A percentile compares a stretch with the other conserved stretches of the same genome.
These are phyloP conservation scores for Neurospora sp. DNA, from an alignment of 495 filamentous ascomycete genomes.

Conservation along the genomic window DNA sequence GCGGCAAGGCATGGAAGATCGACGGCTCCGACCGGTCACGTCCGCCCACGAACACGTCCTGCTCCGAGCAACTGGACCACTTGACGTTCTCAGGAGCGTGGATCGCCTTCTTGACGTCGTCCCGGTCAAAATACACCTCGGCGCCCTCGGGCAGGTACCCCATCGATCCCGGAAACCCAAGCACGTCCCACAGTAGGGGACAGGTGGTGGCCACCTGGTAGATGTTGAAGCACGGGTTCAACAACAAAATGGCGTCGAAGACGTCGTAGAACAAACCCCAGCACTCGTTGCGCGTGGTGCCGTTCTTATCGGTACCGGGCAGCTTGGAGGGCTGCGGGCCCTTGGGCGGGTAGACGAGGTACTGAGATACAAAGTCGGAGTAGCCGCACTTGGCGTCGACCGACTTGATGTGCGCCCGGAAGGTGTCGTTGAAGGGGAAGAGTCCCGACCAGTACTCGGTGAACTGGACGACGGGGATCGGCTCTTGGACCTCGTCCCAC, in stretches of 20 bases:
- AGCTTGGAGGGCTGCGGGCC: conserved; percentile 40
- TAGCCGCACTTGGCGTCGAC: conserved; percentile 54
- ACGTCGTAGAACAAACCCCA: conserved; percentile 44
- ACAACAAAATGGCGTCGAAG: conserved; percentile 36
- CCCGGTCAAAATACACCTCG: conserved; percentile 65
- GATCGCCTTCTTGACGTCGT: conserved; percentile 65
- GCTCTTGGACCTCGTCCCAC: conserved; percentile 34
- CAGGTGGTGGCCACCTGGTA: conserved; percentile 70
- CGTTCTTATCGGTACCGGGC: conserved; percentile 10
- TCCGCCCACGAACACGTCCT: conserved; percentile 45
- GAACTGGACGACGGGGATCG: conserved; percentile 50
- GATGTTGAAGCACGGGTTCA: conserved; percentile 76
- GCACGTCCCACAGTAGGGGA: conserved; percentile 60
- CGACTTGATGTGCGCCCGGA: conserved; percentile 46
- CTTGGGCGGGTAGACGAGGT: conserved; percentile 59
- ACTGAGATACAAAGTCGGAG: conserved; percentile 47
- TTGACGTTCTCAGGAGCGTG: conserved; percentile 49
- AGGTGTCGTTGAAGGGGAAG: conserved; percentile 58
- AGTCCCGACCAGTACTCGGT: conserved; percentile 51
- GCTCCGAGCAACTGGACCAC: conserved; percentile 48
- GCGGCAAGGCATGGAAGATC: conserved; percentile 44
- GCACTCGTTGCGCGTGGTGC: conserved; percentile 17
- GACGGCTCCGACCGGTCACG: conserved; percentile 38
- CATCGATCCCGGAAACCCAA: conserved; percentile 48
- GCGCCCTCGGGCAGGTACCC: conserved; percentile 43